phyloP scores from a whole-genome alignment of 2,329 filamentous ascomycete species.

The Colletotrichum karsti region DNA sequence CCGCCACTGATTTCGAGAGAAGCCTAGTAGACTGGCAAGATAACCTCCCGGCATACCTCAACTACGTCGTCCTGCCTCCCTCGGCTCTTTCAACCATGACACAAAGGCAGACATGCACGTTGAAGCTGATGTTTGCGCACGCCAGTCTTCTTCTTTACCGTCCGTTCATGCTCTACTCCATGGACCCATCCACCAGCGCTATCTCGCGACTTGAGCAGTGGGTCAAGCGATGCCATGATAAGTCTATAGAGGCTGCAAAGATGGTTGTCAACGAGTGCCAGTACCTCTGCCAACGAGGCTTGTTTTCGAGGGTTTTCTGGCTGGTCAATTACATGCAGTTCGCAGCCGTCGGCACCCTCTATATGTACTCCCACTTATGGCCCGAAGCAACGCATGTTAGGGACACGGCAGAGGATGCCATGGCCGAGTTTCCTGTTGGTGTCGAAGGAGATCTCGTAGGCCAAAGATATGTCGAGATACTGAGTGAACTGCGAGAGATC shows the following conservation, averaged over 20 bases:
- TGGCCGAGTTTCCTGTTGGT: not conserved
- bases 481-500: not conserved
- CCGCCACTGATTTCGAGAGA: not conserved
- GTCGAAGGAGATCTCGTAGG: not conserved
- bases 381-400: not conserved
- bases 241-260: not conserved
- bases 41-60: not conserved
- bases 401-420: not conserved
- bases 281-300: not conserved
- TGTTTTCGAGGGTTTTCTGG: not conserved
- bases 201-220: not conserved
- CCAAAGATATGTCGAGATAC: not conserved
- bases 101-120: not conserved
- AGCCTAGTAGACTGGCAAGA: not conserved
- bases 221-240: not conserved
- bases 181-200: not conserved
- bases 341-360: not conserved
- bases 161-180: not conserved
- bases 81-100: not conserved
- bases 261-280: not conserved
- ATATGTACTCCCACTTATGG: not conserved
- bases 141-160: not conserved
- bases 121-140: not conserved
- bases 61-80: not conserved
- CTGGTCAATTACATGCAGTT: conserved; percentile 1